These are phyloP conservation scores for Fusarium coicis DNA, from an alignment of 2,329 filamentous ascomycete species.

Conservation along the genomic window DNA sequence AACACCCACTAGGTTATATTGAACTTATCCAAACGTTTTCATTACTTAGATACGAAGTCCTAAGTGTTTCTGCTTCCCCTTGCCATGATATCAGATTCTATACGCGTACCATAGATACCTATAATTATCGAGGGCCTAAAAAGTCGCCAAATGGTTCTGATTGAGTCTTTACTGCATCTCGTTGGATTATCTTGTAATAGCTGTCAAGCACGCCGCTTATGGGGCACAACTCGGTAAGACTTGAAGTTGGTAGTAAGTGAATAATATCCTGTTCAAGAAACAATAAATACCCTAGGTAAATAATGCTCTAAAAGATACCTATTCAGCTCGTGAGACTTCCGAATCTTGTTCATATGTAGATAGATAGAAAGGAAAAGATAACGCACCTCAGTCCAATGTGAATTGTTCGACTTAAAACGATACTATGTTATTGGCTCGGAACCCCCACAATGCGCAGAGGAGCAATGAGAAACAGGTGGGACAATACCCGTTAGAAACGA, in stretches of 20 bases:
- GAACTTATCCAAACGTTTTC: neutral
- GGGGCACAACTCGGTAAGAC: neutral
- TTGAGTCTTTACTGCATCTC: neutral
- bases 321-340: neutral
- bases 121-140: neutral
- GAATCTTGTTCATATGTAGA: neutral
- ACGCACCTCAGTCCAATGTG: conserved; percentile 10
- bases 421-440: conserved; percentile 35
- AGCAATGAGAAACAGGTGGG: conserved; percentile 28
- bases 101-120: neutral
- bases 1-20: neutral
- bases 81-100: neutral
- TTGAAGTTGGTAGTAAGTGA: neutral
- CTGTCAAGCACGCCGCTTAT: neutral
- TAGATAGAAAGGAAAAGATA: neutral
- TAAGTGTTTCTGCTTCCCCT: neutral
- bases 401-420: neutral
- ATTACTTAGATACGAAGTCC: neutral
- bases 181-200: neutral
- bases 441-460: conserved; percentile 33
- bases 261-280: neutral
- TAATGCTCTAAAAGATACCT: neutral
- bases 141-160: neutral
- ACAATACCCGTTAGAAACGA: conserved; percentile 18
- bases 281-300: neutral